These are phyloP conservation scores for Daldinia bambusicola DNA, from an alignment of 495 filamentous ascomycete species.

Conservation along the genomic window DNA sequence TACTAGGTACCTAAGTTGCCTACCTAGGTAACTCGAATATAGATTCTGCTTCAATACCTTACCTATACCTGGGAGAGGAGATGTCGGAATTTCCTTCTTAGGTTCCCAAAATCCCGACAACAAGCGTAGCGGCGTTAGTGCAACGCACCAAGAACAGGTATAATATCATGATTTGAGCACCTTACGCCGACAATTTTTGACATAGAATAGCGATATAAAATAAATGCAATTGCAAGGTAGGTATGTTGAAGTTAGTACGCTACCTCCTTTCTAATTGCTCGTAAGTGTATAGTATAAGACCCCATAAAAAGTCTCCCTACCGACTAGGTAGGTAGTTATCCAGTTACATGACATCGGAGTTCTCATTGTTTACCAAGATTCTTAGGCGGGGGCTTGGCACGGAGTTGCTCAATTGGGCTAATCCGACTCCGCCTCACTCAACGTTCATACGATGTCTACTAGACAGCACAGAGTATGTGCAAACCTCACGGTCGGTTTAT, in stretches of 20 bases:
- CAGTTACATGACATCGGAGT: constrained; percentile 7
- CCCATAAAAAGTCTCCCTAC: not conserved
- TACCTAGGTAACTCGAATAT: not conserved
- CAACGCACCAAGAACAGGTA: not conserved
- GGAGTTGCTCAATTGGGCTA: constrained; percentile 33
- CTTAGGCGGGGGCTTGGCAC: constrained; percentile 1
- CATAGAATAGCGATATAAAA: no score
- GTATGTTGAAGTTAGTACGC: not conserved
- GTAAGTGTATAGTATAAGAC: not conserved
- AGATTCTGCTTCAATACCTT: not conserved
- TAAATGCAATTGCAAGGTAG: not conserved
- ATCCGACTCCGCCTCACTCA: constrained; percentile 20
- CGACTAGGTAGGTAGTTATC: not conserved
- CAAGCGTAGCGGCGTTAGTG: not conserved
- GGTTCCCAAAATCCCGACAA: not conserved
- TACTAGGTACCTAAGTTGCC: no score
- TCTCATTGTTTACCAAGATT: not conserved
- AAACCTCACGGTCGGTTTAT: not conserved
- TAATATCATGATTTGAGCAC: not conserved
- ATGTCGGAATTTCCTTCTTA: constrained; percentile 8
- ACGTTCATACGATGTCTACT: constrained; percentile 7
- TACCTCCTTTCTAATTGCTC: not conserved
- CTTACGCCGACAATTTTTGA: no score
- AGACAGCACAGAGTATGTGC: not conserved
- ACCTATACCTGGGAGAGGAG: not conserved